Conservation (phyloP, 495 filamentous ascomycete species). For the Penicillium chermesinum region DNA sequence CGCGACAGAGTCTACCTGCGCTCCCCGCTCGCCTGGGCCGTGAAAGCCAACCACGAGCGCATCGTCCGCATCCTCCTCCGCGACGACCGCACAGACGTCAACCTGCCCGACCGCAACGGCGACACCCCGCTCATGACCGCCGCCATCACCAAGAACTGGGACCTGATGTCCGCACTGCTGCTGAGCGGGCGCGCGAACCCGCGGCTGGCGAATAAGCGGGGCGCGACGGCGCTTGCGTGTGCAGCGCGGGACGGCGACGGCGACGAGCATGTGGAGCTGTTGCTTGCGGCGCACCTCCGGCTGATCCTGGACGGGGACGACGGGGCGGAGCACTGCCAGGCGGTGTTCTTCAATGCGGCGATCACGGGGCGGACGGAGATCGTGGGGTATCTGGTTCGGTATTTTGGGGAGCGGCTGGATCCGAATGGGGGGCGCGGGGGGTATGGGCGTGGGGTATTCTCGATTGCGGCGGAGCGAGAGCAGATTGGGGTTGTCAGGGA, state of each 20-base stretch:
- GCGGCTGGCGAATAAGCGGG: constrained; percentile 13
- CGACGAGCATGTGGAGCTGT: constrained; percentile 2
- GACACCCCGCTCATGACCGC: constrained; percentile 19
- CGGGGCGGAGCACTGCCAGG: constrained; percentile 13
- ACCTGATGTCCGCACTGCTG: constrained; percentile 8
- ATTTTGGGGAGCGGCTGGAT: constrained; percentile 17
- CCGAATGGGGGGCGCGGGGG: constrained; percentile 12
- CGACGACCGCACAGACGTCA: constrained; percentile 18
- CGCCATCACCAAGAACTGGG: constrained; percentile 1
- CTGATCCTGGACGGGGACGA: constrained; percentile 17
- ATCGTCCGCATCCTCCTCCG: constrained; percentile 21
- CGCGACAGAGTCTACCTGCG: constrained; percentile 18
- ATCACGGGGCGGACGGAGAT: constrained; percentile 18
- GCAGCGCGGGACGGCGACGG: constrained; percentile 2
- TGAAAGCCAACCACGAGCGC: constrained; percentile 20
- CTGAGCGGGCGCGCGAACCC: constrained; percentile 11
- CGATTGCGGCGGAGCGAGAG: constrained; percentile 14
- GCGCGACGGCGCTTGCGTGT: constrained; percentile 14
- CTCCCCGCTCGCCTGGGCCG: constrained; percentile 37
- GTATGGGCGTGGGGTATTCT: constrained; percentile 17
- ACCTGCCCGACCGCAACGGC: constrained; percentile 18
- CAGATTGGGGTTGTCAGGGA: constrained; percentile 14
- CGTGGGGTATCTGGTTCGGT: constrained; percentile 15
- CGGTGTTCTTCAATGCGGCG: constrained; percentile 23
- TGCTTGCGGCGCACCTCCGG: constrained; percentile 19